Base-by-base conservation (phyloP, 164 flowering plant species). In the Cinnamomum micranthum region DNA sequence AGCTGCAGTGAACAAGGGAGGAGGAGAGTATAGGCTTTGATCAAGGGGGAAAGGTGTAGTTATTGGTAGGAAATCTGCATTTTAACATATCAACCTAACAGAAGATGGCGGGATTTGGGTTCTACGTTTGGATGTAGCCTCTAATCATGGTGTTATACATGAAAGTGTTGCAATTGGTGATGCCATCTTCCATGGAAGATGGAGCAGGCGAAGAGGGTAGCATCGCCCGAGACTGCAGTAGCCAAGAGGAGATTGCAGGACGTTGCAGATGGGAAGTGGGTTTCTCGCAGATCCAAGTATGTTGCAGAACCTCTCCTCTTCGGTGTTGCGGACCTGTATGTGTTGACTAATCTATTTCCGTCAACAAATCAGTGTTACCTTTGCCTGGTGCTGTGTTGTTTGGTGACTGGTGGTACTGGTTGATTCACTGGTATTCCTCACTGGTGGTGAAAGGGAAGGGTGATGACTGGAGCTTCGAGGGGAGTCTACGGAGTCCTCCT, bases 41-140 rank as follows among this genome's bases (percentile, higher is more conserved):
- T 78, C 77, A 91, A 75, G 2, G 88, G 2, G 95, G 86, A 68
- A 83, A 87, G 50, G 95, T 91, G 66, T 84, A 91, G 77, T 87
- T 85, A 78, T 89, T 89, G 4, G 81, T 79, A 10, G n/a, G 27
- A 70, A 87, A 27, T 6, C 90, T 88, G 68, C 55, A 27, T 41
- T 23, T 71, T 20, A 90, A 71, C 92, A 89, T 83, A 68, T 86
- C 83, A 6, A 81, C 68, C 62, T 87, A 87, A 77, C 84, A 85
- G 5, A 69, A 76, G 70, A 88, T 75, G 27, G 93, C 84, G 35
- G 62, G 52, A 60, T 68, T 22, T 4, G 89, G 87, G 2, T 59
- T 73, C 23, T 77, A 66, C 3, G 72, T 62, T 75, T 79, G 85
- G 68, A 79, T 73, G 71, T 82, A 72, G 13, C 86, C 89, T 84